Base-by-base conservation (phyloP, 352 stramenopile species). In the Phytophthora colocasiae region DNA sequence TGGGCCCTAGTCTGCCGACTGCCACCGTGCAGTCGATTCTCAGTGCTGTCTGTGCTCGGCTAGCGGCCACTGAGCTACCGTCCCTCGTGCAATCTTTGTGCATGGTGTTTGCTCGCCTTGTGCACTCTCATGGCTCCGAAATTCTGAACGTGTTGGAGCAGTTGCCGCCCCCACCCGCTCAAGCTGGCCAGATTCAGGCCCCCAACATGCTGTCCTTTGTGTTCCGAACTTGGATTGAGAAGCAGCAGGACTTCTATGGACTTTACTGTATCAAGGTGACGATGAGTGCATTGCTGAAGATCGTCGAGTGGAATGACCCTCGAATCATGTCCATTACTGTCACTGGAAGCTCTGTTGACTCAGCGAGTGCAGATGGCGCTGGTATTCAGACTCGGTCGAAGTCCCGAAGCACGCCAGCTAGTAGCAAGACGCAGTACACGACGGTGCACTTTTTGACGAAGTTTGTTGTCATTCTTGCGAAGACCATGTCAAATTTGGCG, bases 251-350 rank as follows among this genome's bases (percentile, higher is more conserved):
- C 22, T 95, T 95, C 48, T 95, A 95, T 46, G 85, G 87, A 10
- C 73, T 90, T 6, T 93, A 93, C 68, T 90, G 80, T 49, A 87
- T 95, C 62, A 95, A 93, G 62, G 85, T 95, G 36, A 95, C 85
- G 4, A 78, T 91, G 36, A 91, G 84, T 52, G 87, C 84, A 40
- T 52, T 95, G 12, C 59, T 95, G 6, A 87, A 91, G 73, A 75
- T 91, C 5, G 70, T 83, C 4, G 80, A 90, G 45, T 92, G 84
- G 83, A 90, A 92, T 61, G 84, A 95, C 45, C 67, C 81, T 27
- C 81, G 84, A 41, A 80, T 95, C 24, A 83, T 83, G 45, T 52
- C 80, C 51, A 87, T 95, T 31, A 65, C 80, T 12, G 87, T 93
- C 9, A 80, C 72, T 10, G 84, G 87, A 34, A 89, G 78, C 47